Evolutionary conservation across 148 eudicot species (phyloP).

Genomic region (Fallopia convolvulus): DNA sequence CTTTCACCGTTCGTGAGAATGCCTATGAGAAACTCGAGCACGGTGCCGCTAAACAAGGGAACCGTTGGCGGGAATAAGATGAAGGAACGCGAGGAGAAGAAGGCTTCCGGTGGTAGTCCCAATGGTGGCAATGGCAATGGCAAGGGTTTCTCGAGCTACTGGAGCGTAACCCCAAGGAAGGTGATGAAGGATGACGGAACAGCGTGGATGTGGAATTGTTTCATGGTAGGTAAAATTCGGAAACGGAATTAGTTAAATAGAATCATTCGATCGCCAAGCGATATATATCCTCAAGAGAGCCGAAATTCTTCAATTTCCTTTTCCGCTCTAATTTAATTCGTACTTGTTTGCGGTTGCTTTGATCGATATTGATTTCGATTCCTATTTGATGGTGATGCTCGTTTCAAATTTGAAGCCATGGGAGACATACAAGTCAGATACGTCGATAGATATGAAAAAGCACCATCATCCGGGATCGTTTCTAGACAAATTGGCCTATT

Average conservation of each 20-base stretch:
- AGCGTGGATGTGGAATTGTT: slow-evolving; percentile 72
- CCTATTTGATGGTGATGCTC: not conserved
- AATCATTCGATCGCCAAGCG: too few relatives aligned
- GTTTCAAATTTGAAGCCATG: slow-evolving; percentile 37
- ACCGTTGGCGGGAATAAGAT: not conserved
- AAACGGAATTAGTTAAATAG: not conserved
- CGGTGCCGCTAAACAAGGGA: not conserved
- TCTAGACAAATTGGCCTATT: slow-evolving; percentile 53
- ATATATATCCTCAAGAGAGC: too few relatives aligned
- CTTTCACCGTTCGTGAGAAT: slow-evolving; percentile 22
- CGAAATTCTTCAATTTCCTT: too few relatives aligned
- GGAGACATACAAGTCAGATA: slow-evolving; percentile 56
- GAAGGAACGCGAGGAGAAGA: slow-evolving; percentile 14
- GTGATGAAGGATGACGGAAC: slow-evolving; percentile 58
- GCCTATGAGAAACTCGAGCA: slow-evolving; percentile 11
- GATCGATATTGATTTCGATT: not conserved
- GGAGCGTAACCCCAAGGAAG: slow-evolving; percentile 48
- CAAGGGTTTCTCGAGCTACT: slow-evolving; percentile 36
- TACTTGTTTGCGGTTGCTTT: too few relatives aligned
- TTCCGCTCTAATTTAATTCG: too few relatives aligned
- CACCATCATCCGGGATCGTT: slow-evolving; percentile 48
- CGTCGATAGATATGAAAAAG: slow-evolving; percentile 53
- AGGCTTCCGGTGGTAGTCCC: not conserved
- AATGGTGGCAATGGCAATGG: not conserved
- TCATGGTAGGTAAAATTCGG: slow-evolving; percentile 35